Evolutionary conservation across 345 rosid genomes (phyloP).

Genomic region (Citrus sp.): DNA sequence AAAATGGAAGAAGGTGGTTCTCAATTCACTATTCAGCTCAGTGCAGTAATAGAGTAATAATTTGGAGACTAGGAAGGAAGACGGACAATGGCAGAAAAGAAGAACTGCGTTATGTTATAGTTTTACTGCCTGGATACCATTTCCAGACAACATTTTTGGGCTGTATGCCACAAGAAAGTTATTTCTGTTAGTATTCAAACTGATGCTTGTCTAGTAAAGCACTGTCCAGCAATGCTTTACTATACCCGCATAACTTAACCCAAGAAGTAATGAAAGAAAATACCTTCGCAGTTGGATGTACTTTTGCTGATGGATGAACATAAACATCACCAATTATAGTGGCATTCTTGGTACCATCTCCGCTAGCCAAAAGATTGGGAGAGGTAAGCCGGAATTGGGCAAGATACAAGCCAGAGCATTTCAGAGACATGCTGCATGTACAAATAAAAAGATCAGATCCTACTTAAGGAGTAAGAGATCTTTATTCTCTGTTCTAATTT

Average conservation of each 20-base stretch:
- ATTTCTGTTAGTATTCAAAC: not conserved
- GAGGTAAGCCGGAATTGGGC: slow-evolving; percentile 70
- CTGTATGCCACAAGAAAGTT: not conserved
- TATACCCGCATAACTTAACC: slow-evolving; percentile 1
- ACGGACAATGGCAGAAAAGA: not conserved
- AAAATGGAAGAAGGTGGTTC: not conserved
- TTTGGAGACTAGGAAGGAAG: not conserved
- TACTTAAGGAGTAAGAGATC: not conserved
- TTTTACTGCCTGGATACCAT: not conserved
- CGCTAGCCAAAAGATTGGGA: slow-evolving; percentile 73
- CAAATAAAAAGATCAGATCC: not conserved
- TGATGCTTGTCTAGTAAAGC: not conserved
- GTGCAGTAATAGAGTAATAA: not conserved
- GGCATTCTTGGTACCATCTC: slow-evolving; percentile 72
- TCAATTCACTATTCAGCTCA: not conserved
- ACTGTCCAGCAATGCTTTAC: not conserved
- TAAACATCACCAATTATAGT: slow-evolving; percentile 77
- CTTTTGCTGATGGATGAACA: slow-evolving; percentile 95
- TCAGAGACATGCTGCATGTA: slow-evolving; percentile 77
- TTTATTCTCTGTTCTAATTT: not conserved
- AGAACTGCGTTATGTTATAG: not conserved
- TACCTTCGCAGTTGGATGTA: slow-evolving; percentile 96
- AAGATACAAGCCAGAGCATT: slow-evolving; percentile 82
- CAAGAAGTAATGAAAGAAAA: slow-evolving; percentile 8
- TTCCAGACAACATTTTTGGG: not conserved